A percentile compares a stretch with the other conserved stretches of the same genome.
These are phyloP conservation scores for Phaeosphaeria sp. DNA, from an alignment of 2,329 filamentous ascomycete species.

Conservation along the genomic window DNA sequence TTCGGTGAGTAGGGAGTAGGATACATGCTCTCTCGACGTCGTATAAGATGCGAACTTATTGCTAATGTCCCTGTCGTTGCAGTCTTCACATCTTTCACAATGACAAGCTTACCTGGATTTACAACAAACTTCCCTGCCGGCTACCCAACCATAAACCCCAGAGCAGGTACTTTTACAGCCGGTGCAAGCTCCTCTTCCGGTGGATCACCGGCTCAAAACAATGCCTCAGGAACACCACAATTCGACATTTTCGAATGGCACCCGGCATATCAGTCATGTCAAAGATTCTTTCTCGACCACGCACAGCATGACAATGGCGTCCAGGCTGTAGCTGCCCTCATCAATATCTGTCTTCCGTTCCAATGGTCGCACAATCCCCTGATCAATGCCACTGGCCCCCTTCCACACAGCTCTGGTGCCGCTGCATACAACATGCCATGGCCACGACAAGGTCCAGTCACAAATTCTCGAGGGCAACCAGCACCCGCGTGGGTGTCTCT, in stretches of 20 bases:
- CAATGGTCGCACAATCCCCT: conserved; percentile 69
- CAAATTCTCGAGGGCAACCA: conserved; percentile 46
- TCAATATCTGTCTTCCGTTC: conserved; percentile 91
- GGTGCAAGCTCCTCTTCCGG: conserved; percentile 31
- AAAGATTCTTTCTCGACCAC: conserved; percentile 89
- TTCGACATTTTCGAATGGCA: conserved; percentile 94
- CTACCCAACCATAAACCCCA: conserved; percentile 37
- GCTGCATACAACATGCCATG: conserved; percentile 48
- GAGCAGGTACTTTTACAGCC: conserved; percentile 35
- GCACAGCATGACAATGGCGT: conserved; percentile 84
- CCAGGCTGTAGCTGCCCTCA: conserved; percentile 85
- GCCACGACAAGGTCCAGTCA: conserved; percentile 51
- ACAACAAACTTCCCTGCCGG: conserved; percentile 42
- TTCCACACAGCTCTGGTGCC: conserved; percentile 40
- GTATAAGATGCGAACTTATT: not conserved
- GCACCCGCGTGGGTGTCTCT: conserved; percentile 67
- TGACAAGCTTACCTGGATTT: conserved; percentile 39
- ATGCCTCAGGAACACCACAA: conserved; percentile 39
- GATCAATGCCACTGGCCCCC: conserved; percentile 42
- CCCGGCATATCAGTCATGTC: conserved; percentile 86
- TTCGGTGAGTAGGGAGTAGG: conserved; percentile 21
- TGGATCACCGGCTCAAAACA: conserved; percentile 27
- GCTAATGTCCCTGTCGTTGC: not conserved
- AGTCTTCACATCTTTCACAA: conserved; percentile 13
- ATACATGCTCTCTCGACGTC: not conserved